Evolutionary conservation across 352 stramenopile genomes (phyloP).

Genomic region (Phytophthora uliginosa): DNA sequence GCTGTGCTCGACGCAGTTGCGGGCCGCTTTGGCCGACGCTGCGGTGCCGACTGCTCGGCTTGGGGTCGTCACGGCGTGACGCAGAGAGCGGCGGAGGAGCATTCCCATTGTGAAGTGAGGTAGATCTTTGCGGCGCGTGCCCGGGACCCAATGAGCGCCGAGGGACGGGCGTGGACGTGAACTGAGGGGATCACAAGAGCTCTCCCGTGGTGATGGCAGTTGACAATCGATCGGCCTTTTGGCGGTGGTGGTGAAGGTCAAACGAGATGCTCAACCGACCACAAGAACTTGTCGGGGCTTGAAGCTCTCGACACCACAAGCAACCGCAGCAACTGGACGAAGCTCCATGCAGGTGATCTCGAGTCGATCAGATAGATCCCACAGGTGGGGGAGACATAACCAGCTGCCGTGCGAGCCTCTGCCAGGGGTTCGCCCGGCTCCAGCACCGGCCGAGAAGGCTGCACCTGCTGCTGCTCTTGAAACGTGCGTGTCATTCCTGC

Average conservation of each 20-base stretch:
- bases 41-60: neutral
- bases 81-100: neutral
- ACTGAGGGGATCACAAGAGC: neutral
- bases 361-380: neutral
- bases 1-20: neutral
- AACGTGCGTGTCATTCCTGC: slow-evolving; percentile 1
- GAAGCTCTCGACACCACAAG: neutral
- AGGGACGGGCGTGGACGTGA: neutral
- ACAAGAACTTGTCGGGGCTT: neutral
- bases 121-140: neutral
- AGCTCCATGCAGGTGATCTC: neutral
- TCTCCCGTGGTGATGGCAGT: neutral
- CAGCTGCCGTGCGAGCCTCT: neutral
- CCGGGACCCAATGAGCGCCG: neutral
- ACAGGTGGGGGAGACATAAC: neutral
- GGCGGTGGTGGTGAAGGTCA: neutral
- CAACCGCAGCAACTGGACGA: neutral
- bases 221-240: neutral
- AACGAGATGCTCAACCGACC: no score
- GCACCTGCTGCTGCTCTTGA: neutral
- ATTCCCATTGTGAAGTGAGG: neutral
- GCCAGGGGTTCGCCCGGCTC: neutral
- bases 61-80: neutral
- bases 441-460: neutral
- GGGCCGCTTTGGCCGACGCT: neutral